These are phyloP conservation scores for Polysphondylium violaceum DNA, from an alignment of 78 protist species.

Conservation along the genomic window DNA sequence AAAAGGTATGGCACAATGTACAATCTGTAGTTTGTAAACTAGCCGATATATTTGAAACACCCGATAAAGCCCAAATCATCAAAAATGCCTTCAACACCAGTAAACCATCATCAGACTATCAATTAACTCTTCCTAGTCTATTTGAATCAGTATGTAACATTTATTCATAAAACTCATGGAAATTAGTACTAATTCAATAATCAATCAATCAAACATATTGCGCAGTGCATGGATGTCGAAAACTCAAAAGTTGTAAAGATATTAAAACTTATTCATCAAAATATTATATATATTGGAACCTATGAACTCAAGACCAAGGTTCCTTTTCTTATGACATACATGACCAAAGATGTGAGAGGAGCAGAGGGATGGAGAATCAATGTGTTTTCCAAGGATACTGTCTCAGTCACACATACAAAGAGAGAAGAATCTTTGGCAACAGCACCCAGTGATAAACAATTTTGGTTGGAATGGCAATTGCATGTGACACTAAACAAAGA, in stretches of 20 bases:
- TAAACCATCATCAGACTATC: conserved; percentile 34
- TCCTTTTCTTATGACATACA: conserved; percentile 23
- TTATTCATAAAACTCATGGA: neutral
- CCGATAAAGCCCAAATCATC: neutral
- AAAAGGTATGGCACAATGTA: conserved; percentile 17
- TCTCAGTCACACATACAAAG: conserved; percentile 25
- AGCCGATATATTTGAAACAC: conserved; percentile 17
- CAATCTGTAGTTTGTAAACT: neutral
- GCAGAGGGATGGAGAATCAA: conserved; percentile 48
- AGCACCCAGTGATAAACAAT: conserved; percentile 10
- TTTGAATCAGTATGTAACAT: conserved; percentile 9
- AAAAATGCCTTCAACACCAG: neutral
- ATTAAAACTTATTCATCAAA: conserved; percentile 53
- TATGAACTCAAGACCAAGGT: conserved; percentile 40
- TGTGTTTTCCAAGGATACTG: conserved; percentile 8
- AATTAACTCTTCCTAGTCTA: conserved; percentile 7
- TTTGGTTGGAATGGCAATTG: conserved; percentile 53
- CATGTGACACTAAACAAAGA: conserved; percentile 7
- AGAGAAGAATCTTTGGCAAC: conserved; percentile 43
- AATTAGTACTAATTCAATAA: neutral
- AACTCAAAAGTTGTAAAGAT: conserved; percentile 28
- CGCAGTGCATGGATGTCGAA: conserved; percentile 17
- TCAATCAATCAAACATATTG: too few relatives aligned
- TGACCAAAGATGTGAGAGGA: conserved; percentile 65
- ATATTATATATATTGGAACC: conserved; percentile 60